A percentile compares a stretch with the other conserved stretches of the same genome.
phyloP scores from a whole-genome alignment of 108 stramenopile genomes.

The Phaeodactylum tricornutum region DNA sequence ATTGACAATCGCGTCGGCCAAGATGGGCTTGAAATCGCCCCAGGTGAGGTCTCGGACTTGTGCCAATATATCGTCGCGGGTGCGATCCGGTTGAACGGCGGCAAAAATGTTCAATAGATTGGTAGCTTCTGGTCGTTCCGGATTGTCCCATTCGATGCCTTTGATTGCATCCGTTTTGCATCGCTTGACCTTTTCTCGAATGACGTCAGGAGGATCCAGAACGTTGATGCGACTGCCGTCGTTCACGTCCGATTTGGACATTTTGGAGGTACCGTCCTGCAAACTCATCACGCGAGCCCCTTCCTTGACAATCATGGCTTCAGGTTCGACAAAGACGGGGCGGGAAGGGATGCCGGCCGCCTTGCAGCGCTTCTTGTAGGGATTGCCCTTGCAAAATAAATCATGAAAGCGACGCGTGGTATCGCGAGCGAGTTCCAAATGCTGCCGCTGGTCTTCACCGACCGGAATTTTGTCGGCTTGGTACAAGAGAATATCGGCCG shows the following conservation, averaged over 20 bases:
- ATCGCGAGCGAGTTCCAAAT: conserved; percentile 97
- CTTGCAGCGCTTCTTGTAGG: conserved; percentile 80
- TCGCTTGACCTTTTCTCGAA: conserved; percentile 87
- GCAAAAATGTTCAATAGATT: conserved; percentile 94
- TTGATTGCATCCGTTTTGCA: conserved; percentile 92
- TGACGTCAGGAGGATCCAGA: conserved; percentile 85
- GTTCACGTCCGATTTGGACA: conserved; percentile 93
- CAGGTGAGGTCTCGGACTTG: conserved; percentile 87
- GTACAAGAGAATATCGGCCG: conserved; percentile 98
- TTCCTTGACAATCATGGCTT: conserved; percentile 91
- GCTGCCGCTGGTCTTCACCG: conserved; percentile 98
- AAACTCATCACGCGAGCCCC: conserved; percentile 98
- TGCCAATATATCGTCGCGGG: conserved; percentile 61
- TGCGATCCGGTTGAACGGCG: conserved; percentile 76
- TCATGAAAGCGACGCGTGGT: conserved; percentile 93
- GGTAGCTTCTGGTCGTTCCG: conserved; percentile 93
- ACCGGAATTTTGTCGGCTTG: conserved; percentile 96
- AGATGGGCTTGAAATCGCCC: conserved; percentile 92
- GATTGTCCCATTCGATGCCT: conserved; percentile 95
- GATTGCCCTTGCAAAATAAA: conserved; percentile 80
- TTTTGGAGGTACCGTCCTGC: conserved; percentile 91
- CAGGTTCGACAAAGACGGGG: conserved; percentile 85
- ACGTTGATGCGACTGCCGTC: conserved; percentile 94
- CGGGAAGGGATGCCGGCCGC: conserved; percentile 66
- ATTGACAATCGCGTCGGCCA: conserved; percentile 89